Evolutionary conservation across 805 yeast species (phyloP), one percentile per base, ranked within the genome.

Genomic region (Kazachstania taianensis): DNA sequence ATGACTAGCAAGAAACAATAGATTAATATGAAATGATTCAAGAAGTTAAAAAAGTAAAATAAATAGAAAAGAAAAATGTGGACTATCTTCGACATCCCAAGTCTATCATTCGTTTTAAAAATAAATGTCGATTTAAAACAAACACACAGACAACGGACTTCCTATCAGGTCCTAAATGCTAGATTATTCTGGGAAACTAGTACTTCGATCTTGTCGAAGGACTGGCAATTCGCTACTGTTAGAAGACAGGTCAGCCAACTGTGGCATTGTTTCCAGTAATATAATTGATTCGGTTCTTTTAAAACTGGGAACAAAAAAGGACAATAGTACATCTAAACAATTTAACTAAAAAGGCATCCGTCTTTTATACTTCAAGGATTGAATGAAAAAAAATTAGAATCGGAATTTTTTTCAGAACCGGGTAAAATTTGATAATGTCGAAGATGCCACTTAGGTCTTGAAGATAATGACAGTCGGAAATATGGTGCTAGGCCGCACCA

Each of bases 31-130:
- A 27, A 13, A 12, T 15, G 7, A 7, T 19, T 14, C 20, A 28
- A 20, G 13, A 18, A 33, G 17, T 26, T 12, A 20, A 5, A 28
- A 20, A 20, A 16, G 20, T 14, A 20, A 20, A n/a, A n/a, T n/a
- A n/a, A n/a, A n/a, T n/a, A n/a, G n/a, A n/a, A 19, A 37, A 28
- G 27, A 31, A 37, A 43, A 48, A 41, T 57, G 61, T 56, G 45
- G 61, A 56, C 62, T 53, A 45, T 54, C 54, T 52, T 53, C 62
- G 62, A 57, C 62, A 57, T 55, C 57, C 61, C 53, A 46, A 49
- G 57, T 47, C 57, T 46, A 57, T 56, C 55, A 38, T 38, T 47
- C 49, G 38, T 24, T 36, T n/a, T n/a, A n/a, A n/a, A n/a, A n/a
- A n/a, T n/a, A n/a, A n/a, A n/a, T n/a, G n/a, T n/a, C n/a, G n/a